Evolutionary conservation across 306 rosid species (phyloP).

Genomic region (Cucumis melo): DNA sequence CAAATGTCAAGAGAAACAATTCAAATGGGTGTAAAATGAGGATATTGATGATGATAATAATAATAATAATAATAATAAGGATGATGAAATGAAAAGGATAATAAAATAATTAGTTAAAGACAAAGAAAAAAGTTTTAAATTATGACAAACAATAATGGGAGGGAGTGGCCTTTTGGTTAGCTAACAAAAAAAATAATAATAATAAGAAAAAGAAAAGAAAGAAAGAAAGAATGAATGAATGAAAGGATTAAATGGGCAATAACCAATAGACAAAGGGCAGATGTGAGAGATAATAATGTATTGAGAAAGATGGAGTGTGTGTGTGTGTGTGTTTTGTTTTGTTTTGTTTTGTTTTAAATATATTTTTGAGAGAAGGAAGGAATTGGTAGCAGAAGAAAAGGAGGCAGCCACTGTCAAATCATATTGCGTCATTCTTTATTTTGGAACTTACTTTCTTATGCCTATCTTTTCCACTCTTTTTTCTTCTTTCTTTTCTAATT

Average conservation of each 20-base stretch:
- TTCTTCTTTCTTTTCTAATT: too few relatives aligned
- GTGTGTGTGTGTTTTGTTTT: background rate
- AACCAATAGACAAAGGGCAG: slow-evolving; percentile 12
- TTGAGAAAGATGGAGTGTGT: background rate
- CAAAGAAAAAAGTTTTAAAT: background rate
- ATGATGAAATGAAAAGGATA: background rate
- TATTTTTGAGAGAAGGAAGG: background rate
- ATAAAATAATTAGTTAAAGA: background rate
- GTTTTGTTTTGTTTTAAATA: too few relatives aligned
- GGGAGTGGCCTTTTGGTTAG: background rate
- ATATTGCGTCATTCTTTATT: slow-evolving; percentile 11
- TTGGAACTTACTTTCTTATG: background rate
- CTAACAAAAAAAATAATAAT: background rate
- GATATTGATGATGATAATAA: background rate
- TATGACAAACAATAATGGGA: slow-evolving; percentile 2
- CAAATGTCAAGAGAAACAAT: background rate
- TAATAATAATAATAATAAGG: background rate
- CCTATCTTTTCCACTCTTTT: background rate
- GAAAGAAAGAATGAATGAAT: background rate
- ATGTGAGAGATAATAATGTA: background rate
- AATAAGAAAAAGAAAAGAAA: background rate
- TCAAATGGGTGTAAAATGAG: background rate
- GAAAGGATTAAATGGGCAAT: background rate
- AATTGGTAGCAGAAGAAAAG: slow-evolving; percentile 21
- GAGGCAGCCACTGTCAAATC: slow-evolving; percentile 40